phyloP scores from a whole-genome alignment of 2,329 filamentous ascomycete species.

The Cryphonectria nitschkei region DNA sequence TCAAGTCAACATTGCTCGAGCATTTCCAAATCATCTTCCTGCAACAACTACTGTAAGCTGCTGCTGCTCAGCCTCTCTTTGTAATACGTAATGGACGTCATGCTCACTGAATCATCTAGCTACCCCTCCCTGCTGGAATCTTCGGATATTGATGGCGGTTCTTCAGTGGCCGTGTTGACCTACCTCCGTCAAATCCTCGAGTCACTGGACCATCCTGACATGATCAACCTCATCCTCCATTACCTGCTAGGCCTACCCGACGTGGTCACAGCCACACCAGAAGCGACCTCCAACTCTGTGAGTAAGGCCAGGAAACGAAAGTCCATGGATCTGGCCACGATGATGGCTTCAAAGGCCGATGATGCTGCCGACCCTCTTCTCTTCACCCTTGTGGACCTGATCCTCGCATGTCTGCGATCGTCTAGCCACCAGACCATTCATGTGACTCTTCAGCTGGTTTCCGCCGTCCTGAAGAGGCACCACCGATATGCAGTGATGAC shows the following conservation, averaged over 20 bases:
- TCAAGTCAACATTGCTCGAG: constrained; percentile 90
- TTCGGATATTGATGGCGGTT: constrained; percentile 94
- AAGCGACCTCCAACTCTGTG: constrained; percentile 53
- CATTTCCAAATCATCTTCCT: constrained; percentile 97
- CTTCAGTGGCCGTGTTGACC: constrained; percentile 91
- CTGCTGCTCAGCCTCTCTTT: constrained; percentile 21
- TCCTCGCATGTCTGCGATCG: constrained; percentile 82
- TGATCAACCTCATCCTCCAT: constrained; percentile 90
- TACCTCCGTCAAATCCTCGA: constrained; percentile 91
- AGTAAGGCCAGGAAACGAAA: constrained; percentile 80
- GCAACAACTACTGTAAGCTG: constrained; percentile 81
- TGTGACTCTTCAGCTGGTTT: constrained; percentile 85
- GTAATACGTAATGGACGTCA: not conserved
- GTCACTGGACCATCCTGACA: constrained; percentile 87
- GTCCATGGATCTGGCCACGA: constrained; percentile 83
- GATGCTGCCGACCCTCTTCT: constrained; percentile 77
- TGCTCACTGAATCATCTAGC: constrained; percentile 47
- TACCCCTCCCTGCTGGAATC: constrained; percentile 96
- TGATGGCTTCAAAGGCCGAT: constrained; percentile 76
- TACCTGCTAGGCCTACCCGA: constrained; percentile 87
- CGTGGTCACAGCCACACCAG: constrained; percentile 41
- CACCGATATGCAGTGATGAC: constrained; percentile 83
- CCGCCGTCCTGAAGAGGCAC: constrained; percentile 83
- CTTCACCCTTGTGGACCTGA: constrained; percentile 91
- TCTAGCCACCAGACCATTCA: constrained; percentile 86